phyloP scores from a whole-genome alignment of 352 stramenopile genomes.

The Pythium myriotylum region DNA sequence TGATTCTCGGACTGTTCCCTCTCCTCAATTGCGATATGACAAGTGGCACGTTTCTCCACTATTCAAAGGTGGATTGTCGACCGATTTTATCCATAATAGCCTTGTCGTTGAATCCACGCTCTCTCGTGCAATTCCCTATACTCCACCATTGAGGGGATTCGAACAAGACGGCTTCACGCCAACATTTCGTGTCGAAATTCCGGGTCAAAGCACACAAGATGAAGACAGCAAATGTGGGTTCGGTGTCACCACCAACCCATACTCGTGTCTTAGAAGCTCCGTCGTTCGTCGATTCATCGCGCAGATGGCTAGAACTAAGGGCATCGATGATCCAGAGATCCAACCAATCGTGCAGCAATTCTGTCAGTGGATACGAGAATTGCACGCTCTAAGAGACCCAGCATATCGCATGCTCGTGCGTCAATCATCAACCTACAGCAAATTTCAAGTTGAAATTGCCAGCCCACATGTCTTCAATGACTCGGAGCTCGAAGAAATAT shows the following conservation, averaged over 20 bases:
- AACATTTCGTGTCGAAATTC: too few relatives aligned
- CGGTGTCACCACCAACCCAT: neutral
- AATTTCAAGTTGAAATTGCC: neutral
- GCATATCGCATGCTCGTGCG: conserved; percentile 74
- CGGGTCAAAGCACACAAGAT: too few relatives aligned
- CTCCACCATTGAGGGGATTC: neutral
- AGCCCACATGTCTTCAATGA: conserved; percentile 1
- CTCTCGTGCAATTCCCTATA: neutral
- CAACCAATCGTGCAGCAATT: conserved; percentile 12
- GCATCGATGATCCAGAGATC: neutral
- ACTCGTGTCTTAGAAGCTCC: neutral
- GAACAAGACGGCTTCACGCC: neutral
- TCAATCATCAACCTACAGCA: conserved; percentile 32
- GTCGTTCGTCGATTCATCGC: neutral
- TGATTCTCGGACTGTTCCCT: too few relatives aligned
- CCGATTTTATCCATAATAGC: conserved; percentile 8
- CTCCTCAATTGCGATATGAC: too few relatives aligned
- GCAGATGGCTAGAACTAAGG: neutral
- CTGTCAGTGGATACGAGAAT: conserved; percentile 58
- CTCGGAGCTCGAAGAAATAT: conserved; percentile 43
- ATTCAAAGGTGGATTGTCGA: conserved; percentile 20
- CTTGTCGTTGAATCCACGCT: neutral
- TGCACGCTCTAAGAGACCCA: conserved; percentile 49
- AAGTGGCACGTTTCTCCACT: conserved; percentile 7
- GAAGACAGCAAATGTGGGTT: neutral